Evolutionary conservation across 495 filamentous ascomycete genomes (phyloP).

Genomic region (Oidiodendron maius): DNA sequence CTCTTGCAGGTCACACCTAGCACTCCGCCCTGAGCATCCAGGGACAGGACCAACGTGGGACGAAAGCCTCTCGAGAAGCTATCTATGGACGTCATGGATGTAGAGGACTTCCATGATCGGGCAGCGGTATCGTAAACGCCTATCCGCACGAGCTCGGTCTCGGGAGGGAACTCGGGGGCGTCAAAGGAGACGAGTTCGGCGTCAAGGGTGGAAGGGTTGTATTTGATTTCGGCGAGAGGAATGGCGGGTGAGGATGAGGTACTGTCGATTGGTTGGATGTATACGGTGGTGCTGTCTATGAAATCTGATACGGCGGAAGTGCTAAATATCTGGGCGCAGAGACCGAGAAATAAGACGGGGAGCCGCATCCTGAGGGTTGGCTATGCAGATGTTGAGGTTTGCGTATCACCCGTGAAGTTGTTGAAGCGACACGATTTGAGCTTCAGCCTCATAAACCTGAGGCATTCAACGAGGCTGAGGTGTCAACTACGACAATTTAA

Average conservation of each 20-base stretch:
- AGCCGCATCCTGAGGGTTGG: conserved; percentile 7
- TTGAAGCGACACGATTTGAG: not conserved
- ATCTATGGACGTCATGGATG: conserved; percentile 36
- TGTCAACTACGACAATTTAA: not conserved
- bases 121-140: conserved; percentile 39
- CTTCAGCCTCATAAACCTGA: conserved; percentile 10
- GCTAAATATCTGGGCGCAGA: conserved; percentile 9
- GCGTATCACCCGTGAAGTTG: not conserved
- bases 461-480: conserved; percentile 9
- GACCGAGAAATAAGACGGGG: conserved; percentile 6
- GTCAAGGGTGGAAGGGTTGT: conserved; percentile 28
- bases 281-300: conserved; percentile 18
- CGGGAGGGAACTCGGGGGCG: conserved; percentile 37
- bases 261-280: conserved; percentile 25
- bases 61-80: conserved; percentile 50
- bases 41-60: conserved; percentile 38
- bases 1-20: conserved; percentile 36
- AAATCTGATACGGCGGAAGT: conserved; percentile 6
- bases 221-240: conserved; percentile 41
- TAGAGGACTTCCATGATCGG: conserved; percentile 38
- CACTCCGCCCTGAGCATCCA: conserved; percentile 33
- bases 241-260: conserved; percentile 23
- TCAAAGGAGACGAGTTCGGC: conserved; percentile 39
- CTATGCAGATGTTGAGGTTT: not conserved
- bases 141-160: conserved; percentile 36